Evolutionary conservation across 192 early-diverging fungal genomes (phyloP).

Genomic region (Dissophora ornata): DNA sequence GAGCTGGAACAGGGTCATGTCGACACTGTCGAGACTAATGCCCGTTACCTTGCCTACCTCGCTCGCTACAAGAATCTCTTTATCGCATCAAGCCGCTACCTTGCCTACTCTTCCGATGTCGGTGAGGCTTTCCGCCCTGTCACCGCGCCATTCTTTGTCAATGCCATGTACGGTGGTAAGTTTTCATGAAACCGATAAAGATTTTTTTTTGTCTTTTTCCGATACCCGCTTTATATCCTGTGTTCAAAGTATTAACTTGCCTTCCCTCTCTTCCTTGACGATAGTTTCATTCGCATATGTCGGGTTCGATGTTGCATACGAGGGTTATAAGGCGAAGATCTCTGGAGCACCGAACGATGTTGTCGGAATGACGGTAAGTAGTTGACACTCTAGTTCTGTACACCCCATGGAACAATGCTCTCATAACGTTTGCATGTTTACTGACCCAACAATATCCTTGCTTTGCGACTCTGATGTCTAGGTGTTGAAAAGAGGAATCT

Average conservation of each 20-base stretch:
- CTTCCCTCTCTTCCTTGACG: background rate
- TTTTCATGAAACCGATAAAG: background rate
- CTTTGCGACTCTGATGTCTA: background rate
- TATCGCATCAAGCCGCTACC: slow-evolving; percentile 59
- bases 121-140: slow-evolving; percentile 78
- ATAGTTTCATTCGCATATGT: slow-evolving; percentile 69
- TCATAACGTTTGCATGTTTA: too few relatives aligned
- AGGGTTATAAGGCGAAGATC: slow-evolving; percentile 65
- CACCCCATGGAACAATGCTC: too few relatives aligned
- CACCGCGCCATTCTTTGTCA: slow-evolving; percentile 63
- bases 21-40: slow-evolving; percentile 59
- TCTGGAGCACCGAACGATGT: slow-evolving; percentile 57
- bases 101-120: slow-evolving; percentile 77
- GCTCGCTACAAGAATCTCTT: slow-evolving; percentile 60
- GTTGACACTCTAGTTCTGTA: background rate
- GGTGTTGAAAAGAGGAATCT: slow-evolving; percentile 67
- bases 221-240: too few relatives aligned
- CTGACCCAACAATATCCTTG: too few relatives aligned
- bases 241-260: too few relatives aligned
- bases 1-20: slow-evolving; percentile 53
- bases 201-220: background rate
- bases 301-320: slow-evolving; percentile 70
- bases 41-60: slow-evolving; percentile 66
- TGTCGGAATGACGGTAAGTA: slow-evolving; percentile 53
- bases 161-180: slow-evolving; percentile 65